Conservation (phyloP, 495 filamentous ascomycete species). For the Lasiosphaeria ovina region DNA sequence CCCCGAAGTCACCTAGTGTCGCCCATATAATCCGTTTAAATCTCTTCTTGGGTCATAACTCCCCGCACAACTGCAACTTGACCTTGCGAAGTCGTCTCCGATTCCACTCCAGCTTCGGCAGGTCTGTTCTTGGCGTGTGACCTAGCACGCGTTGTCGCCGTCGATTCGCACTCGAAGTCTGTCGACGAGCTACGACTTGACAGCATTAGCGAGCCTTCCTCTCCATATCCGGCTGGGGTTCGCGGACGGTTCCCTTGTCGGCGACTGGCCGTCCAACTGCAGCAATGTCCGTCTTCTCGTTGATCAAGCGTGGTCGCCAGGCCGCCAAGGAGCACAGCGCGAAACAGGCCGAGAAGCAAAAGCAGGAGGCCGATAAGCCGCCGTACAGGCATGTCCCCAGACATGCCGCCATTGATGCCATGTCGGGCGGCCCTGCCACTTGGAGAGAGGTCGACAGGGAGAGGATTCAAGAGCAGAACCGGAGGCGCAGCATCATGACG, state of each 20-base stretch:
- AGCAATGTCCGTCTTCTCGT: conserved; percentile 54
- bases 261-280: background rate
- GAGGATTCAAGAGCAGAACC: conserved; percentile 45
- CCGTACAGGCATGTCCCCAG: conserved; percentile 57
- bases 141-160: background rate
- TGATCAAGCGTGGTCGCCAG: conserved; percentile 45
- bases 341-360: conserved; percentile 43
- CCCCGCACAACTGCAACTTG: too few species aligned
- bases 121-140: too few species aligned
- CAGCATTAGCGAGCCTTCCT: background rate
- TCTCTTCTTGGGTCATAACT: too few species aligned
- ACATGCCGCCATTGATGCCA: conserved; percentile 56
- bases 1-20: too few species aligned
- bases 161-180: background rate
- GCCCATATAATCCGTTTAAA: too few species aligned
- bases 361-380: conserved; percentile 37
- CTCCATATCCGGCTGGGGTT: background rate
- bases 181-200: background rate
- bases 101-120: too few species aligned
- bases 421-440: conserved; percentile 50
- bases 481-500: conserved; percentile 40
- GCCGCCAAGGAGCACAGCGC: conserved; percentile 50
- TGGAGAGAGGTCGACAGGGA: conserved; percentile 45
- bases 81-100: too few species aligned
- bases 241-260: background rate